Percentiles rank a stretch among this genome's conserved stretches.
Evolutionary conservation across 768 basidiomycete species (phyloP).

Genomic region (Rhodotorula paludigena): DNA sequence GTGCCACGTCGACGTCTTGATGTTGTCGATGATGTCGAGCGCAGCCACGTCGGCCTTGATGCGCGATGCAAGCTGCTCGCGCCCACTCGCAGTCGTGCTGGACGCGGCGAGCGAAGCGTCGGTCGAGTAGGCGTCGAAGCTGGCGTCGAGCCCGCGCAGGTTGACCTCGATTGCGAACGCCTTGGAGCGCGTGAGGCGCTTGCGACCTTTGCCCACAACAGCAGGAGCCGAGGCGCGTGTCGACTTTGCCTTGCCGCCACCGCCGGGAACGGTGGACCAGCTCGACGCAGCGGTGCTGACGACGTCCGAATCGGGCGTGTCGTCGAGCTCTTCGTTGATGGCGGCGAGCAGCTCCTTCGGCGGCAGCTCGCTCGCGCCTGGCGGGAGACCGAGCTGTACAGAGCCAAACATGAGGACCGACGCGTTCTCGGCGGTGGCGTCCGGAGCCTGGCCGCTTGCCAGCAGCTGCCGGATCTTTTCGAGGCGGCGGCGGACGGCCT

Average conservation of each 20-base stretch:
- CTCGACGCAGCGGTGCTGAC: constrained; percentile 20
- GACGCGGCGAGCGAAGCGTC: background rate
- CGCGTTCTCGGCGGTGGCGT: constrained; percentile 63
- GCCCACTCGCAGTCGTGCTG: background rate
- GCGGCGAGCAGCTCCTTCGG: constrained; percentile 55
- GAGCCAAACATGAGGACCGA: constrained; percentile 85
- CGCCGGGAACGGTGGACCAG: constrained; percentile 31
- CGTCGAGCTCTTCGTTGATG: constrained; percentile 82
- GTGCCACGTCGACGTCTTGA: constrained; percentile 97
- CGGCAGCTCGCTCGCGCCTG: constrained; percentile 52
- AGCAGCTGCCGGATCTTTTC: constrained; percentile 87
- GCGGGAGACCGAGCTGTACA: constrained; percentile 82
- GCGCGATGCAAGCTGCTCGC: constrained; percentile 53
- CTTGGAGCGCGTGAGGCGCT: constrained; percentile 62
- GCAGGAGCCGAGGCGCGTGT: background rate
- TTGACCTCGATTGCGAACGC: constrained; percentile 78
- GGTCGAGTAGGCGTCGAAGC: constrained; percentile 51
- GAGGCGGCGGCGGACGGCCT: constrained; percentile 76
- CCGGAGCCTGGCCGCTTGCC: constrained; percentile 79
- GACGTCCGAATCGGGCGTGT: constrained; percentile 58
- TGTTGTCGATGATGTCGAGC: constrained; percentile 89
- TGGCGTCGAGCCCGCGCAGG: constrained; percentile 60
- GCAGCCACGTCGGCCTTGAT: constrained; percentile 64
- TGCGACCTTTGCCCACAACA: constrained; percentile 26
- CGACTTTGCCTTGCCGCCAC: background rate